Evolutionary conservation across 2,329 filamentous ascomycete genomes (phyloP).

Genomic region (Colletotrichum musae): DNA sequence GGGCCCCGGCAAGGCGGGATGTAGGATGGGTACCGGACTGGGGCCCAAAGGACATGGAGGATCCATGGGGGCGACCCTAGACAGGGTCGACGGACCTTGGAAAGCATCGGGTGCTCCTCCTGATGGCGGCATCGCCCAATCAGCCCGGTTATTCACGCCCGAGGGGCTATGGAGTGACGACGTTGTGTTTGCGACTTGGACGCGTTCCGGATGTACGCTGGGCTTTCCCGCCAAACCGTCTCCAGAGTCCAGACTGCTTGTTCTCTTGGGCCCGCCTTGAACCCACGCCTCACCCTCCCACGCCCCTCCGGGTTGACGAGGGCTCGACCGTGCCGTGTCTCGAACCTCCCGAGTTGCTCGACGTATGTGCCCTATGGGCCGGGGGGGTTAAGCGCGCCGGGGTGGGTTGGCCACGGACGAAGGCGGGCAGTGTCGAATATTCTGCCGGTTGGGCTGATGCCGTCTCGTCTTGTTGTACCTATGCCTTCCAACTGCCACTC

Average conservation of each 20-base stretch:
- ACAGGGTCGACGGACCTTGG: conserved; percentile 4
- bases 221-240: conserved; percentile 31
- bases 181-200: conserved; percentile 27
- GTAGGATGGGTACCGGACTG: conserved; percentile 22
- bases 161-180: conserved; percentile 27
- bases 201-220: conserved; percentile 22
- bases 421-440: conserved; percentile 39
- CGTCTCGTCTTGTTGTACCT: conserved; percentile 8
- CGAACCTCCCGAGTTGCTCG: conserved; percentile 19
- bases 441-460: conserved; percentile 39
- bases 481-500: conserved; percentile 18
- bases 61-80: conserved; percentile 22
- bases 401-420: conserved; percentile 34
- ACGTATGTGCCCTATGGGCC: conserved; percentile 39
- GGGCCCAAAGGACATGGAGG: conserved; percentile 7
- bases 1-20: conserved; percentile 29
- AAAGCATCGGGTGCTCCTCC: conserved; percentile 32
- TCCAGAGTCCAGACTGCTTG: neutral
- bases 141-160: conserved; percentile 10
- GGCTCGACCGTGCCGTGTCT: conserved; percentile 26
- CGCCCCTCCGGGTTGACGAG: neutral
- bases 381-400: conserved; percentile 33
- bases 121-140: conserved; percentile 25
- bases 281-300: conserved; percentile 32
- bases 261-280: conserved; percentile 20